Percentiles rank a stretch among this genome's conserved stretches.
Conservation (phyloP, 2,329 filamentous ascomycete genomes). For the Catunica adiposa region DNA sequence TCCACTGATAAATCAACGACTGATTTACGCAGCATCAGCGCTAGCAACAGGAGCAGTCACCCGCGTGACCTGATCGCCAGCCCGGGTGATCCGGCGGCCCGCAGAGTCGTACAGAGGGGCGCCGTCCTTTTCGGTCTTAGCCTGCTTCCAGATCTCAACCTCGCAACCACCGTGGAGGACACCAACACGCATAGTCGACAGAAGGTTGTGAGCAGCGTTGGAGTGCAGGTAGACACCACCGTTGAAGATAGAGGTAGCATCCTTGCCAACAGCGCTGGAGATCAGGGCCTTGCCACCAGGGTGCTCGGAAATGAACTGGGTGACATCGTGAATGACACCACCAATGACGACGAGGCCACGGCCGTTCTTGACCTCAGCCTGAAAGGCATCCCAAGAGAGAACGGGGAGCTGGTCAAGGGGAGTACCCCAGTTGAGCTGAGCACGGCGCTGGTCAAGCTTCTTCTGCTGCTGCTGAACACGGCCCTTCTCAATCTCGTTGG, state of each 20-base stretch:
- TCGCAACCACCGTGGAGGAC: slow-evolving; percentile 76
- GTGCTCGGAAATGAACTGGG: slow-evolving; percentile 73
- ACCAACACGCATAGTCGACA: slow-evolving; percentile 76
- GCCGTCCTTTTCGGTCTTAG: slow-evolving; percentile 65
- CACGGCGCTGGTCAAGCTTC: slow-evolving; percentile 79
- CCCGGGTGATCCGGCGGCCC: slow-evolving; percentile 70
- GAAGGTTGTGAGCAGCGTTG: slow-evolving; percentile 76
- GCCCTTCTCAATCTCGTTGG: slow-evolving; percentile 86
- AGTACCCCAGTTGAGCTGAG: slow-evolving; percentile 69
- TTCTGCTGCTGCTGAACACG: slow-evolving; percentile 78
- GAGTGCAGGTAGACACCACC: slow-evolving; percentile 80
- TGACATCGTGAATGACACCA: slow-evolving; percentile 73
- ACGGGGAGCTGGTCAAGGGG: slow-evolving; percentile 75
- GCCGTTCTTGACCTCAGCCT: slow-evolving; percentile 60
- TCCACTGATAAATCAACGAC: background rate
- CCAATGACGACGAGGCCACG: slow-evolving; percentile 62
- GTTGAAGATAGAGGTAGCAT: slow-evolving; percentile 82
- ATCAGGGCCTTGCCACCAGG: slow-evolving; percentile 85
- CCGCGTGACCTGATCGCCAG: slow-evolving; percentile 73
- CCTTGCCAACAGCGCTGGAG: slow-evolving; percentile 65
- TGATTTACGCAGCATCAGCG: slow-evolving; percentile 58
- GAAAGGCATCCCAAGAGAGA: slow-evolving; percentile 74
- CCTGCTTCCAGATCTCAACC: slow-evolving; percentile 85
- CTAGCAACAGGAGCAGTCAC: slow-evolving; percentile 62
- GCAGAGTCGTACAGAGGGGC: slow-evolving; percentile 64